phyloP scores from a whole-genome alignment of 106 monocot species.

The Iris macrosiphon region DNA sequence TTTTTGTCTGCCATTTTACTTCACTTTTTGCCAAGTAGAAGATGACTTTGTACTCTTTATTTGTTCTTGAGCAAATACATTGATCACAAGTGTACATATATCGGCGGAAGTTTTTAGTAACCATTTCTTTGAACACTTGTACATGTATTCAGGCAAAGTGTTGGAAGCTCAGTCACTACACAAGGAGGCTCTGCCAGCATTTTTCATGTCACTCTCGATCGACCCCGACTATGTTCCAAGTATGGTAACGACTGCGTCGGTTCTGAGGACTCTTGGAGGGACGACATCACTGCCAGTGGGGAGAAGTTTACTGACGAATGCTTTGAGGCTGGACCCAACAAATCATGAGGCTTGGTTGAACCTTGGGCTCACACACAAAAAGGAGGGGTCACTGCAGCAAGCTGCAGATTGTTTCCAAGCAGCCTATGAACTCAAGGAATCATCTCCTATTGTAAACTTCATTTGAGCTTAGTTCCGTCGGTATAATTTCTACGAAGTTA shows the following conservation, averaged over 20 bases:
- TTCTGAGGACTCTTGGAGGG: conserved; percentile 34
- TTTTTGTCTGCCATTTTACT: too few relatives aligned
- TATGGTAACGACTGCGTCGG: conserved; percentile 49
- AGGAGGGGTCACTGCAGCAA: conserved; percentile 45
- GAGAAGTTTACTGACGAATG: conserved; percentile 69
- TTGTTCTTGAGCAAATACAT: too few relatives aligned
- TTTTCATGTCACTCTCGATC: conserved; percentile 45
- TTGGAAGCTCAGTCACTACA: conserved; percentile 46
- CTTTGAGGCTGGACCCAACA: conserved; percentile 51
- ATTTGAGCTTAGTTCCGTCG: conserved; percentile 7
- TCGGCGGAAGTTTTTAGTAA: too few relatives aligned
- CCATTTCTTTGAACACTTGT: too few relatives aligned
- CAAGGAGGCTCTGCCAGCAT: conserved; percentile 51
- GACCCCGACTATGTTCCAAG: conserved; percentile 66
- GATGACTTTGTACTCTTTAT: too few relatives aligned
- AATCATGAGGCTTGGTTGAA: conserved; percentile 71
- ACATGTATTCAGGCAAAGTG: conserved; percentile 42
- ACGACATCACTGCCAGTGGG: conserved; percentile 41
- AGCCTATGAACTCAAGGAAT: conserved; percentile 60
- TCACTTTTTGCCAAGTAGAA: too few relatives aligned
- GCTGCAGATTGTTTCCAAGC: conserved; percentile 90
- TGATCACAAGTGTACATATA: too few relatives aligned
- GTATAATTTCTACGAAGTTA: not conserved
- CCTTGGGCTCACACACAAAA: conserved; percentile 47
- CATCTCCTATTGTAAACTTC: conserved; percentile 48